These are phyloP conservation scores for Herpomyces periplanetae DNA, from an alignment of 2,329 filamentous ascomycete genomes.

Conservation along the genomic window DNA sequence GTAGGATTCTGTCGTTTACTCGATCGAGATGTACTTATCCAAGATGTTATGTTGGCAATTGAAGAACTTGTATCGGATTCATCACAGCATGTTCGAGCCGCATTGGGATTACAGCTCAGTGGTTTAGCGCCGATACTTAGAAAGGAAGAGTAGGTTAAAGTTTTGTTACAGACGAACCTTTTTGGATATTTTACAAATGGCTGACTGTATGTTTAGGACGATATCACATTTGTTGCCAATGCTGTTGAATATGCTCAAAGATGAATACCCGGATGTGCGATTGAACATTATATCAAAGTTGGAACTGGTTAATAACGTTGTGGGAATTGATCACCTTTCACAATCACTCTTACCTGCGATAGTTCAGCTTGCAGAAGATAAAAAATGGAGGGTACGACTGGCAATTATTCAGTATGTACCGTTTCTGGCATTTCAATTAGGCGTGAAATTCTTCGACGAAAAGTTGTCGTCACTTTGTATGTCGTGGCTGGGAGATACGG, in stretches of 20 bases:
- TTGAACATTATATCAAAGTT: conserved; percentile 99
- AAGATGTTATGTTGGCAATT: conserved; percentile 81
- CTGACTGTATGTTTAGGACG: conserved; percentile 16
- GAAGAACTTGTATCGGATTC: conserved; percentile 84
- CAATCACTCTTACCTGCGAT: conserved; percentile 89
- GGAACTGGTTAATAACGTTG: conserved; percentile 88
- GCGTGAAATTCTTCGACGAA: conserved; percentile 91
- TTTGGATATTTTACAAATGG: conserved; percentile 4
- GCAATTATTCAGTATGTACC: conserved; percentile 99
- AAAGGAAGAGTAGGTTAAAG: conserved; percentile 45
- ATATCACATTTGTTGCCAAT: conserved; percentile 87
- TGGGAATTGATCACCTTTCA: conserved; percentile 81
- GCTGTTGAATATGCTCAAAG: conserved; percentile 98
- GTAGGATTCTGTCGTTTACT: conserved; percentile 63
- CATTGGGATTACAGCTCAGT: conserved; percentile 81
- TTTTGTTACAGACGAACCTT: conserved; percentile 1
- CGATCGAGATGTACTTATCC: conserved; percentile 48
- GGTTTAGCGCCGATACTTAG: conserved; percentile 81
- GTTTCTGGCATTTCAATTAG: conserved; percentile 66
- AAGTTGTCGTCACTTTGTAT: conserved; percentile 83
- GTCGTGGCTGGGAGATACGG: conserved; percentile 90
- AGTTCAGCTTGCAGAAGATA: conserved; percentile 85
- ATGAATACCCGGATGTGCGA: conserved; percentile 88
- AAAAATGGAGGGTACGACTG: conserved; percentile 89
- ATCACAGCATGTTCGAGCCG: conserved; percentile 81